Base-by-base conservation (phyloP, 768 basidiomycete species). In the Suillus discolor region DNA sequence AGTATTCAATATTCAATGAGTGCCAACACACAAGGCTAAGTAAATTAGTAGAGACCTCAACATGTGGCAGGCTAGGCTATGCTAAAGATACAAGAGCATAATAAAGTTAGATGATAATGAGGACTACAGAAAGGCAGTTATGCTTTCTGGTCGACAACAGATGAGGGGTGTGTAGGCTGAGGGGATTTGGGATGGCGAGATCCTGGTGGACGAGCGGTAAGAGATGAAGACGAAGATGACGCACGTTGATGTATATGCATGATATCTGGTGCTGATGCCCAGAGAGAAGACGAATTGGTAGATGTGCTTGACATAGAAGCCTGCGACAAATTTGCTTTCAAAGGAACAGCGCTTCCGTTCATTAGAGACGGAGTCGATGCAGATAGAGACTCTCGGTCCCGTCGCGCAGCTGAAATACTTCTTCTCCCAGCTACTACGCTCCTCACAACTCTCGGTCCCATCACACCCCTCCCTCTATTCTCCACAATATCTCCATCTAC, bases 401-500 rank as follows among this genome's bases (percentile, higher is more conserved):
- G 76, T 28, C 74, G 73, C 11, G 74, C 69, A 63, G 75, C 68
- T 54, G 77, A 81, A 62, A 69, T 72, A 71, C 82, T 84, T 67
- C 80, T 79, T 68, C 82, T 74, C 53, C 81, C 79, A 20, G 83
- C 79, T 15, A 79, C 83, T n/a, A 87, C 86, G 62, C 83, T 88
- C 68, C 84, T 79, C 63, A 89, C 83, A 62, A 89, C 78, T 69
- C 88, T 80, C 39, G 87, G 78, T 23, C 81, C 83, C 54, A 78
- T 77, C 60, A 72, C 65, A 62, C 65, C 42, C 67, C 57, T 70
- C 70, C 67, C 64, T 67, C 59, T 69, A 68, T 41, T 67, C 66
- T 65, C 66, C 67, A 51, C 62, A 64, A 55, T 62, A 39, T 66
- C 65, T 61, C 72, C 53, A 67, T 72, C 65, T 4, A 65, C 41